phyloP scores from a whole-genome alignment of 495 filamentous ascomycete genomes.

The Talaromyces stipitatus region DNA sequence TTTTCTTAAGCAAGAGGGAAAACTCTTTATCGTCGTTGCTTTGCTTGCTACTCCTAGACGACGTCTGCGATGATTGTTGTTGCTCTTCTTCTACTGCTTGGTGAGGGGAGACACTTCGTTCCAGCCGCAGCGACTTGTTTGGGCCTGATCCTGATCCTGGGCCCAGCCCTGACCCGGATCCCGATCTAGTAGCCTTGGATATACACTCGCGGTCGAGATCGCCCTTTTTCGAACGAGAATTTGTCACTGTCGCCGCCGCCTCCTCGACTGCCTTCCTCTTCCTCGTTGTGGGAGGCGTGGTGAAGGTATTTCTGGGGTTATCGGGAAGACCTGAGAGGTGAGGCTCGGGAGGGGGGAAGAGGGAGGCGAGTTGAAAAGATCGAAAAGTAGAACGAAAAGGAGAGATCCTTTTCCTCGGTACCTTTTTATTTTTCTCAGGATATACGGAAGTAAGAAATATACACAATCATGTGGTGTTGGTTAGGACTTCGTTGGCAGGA shows the following conservation, averaged over 20 bases:
- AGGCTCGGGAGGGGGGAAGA: not conserved
- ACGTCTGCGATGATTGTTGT: slow-evolving; percentile 5
- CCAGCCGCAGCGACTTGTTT: not conserved
- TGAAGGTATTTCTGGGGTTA: slow-evolving; percentile 26
- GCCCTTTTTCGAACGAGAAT: not conserved
- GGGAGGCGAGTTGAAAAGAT: not conserved
- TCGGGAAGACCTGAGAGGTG: not conserved
- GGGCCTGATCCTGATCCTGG: slow-evolving; percentile 5
- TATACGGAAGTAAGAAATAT: not conserved
- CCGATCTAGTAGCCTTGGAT: not conserved
- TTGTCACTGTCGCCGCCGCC: slow-evolving; percentile 45
- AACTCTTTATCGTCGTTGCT: slow-evolving; percentile 6
- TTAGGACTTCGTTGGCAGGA: slow-evolving; percentile 7
- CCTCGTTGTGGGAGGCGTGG: slow-evolving; percentile 61
- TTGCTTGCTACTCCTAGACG: not conserved
- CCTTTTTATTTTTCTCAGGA: not conserved
- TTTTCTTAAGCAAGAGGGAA: slow-evolving; percentile 10
- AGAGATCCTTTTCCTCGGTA: not conserved
- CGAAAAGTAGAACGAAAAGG: not conserved
- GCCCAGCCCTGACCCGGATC: not conserved
- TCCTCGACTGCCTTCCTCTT: slow-evolving; percentile 91
- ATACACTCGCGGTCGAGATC: not conserved
- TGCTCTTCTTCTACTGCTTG: slow-evolving; percentile 14
- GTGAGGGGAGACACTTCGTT: slow-evolving; percentile 3
- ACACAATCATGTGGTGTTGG: not conserved